phyloP scores from a whole-genome alignment of 2,329 filamentous ascomycete genomes.

The Fusarium sp. region DNA sequence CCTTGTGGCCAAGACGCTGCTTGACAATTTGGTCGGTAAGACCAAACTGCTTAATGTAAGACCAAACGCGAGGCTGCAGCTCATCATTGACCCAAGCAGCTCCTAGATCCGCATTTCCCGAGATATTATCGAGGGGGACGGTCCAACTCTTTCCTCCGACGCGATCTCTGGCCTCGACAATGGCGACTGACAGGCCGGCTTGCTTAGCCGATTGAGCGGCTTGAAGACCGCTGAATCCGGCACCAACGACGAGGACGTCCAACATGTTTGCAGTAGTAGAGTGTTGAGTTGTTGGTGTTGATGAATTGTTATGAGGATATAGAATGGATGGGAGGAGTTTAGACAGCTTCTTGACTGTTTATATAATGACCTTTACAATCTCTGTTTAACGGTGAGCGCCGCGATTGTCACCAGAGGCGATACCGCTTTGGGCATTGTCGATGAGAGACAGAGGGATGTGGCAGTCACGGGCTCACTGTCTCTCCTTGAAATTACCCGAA shows the following conservation, averaged over 20 bases:
- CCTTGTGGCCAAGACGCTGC: conserved; percentile 64
- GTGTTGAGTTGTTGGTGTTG: neutral
- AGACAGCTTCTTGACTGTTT: neutral
- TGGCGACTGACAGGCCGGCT: conserved; percentile 57
- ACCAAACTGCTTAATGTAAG: conserved; percentile 57
- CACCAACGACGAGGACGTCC: conserved; percentile 61
- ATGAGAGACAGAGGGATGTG: conserved; percentile 10
- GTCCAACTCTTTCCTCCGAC: conserved; percentile 68
- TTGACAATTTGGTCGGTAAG: conserved; percentile 55
- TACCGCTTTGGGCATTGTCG: conserved; percentile 8
- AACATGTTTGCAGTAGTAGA: conserved; percentile 21
- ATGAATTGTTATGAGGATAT: neutral
- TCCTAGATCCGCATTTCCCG: conserved; percentile 64
- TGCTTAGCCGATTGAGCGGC: conserved; percentile 55
- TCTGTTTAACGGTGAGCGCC: neutral
- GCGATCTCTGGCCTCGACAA: conserved; percentile 65
- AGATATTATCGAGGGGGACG: conserved; percentile 49
- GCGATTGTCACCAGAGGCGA: neutral
- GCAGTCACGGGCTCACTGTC: too few relatives aligned
- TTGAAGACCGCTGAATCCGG: conserved; percentile 58
- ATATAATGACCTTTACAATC: neutral
- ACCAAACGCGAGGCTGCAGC: conserved; percentile 63
- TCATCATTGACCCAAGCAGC: conserved; percentile 74
- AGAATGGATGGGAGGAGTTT: neutral
- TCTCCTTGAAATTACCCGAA: too few relatives aligned